phyloP scores from a whole-genome alignment of 805 yeast species.

The Metschnikowia kunwiensis region DNA sequence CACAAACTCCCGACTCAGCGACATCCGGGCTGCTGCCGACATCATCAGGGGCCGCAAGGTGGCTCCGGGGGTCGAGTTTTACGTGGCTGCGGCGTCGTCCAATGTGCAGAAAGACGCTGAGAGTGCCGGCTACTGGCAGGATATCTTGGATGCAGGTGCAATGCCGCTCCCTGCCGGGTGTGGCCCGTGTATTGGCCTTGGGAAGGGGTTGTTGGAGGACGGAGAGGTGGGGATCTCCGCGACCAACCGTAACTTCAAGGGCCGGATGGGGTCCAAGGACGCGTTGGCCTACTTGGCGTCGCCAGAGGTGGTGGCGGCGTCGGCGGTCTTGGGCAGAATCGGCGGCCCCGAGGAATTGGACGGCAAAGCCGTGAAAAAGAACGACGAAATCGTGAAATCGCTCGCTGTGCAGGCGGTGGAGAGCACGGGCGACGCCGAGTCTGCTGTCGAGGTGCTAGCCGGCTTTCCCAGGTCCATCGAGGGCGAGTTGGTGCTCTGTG shows the following conservation, averaged over 20 bases:
- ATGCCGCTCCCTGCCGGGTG: constrained; percentile 96
- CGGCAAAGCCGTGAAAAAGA: constrained; percentile 48
- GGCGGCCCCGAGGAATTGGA: constrained; percentile 86
- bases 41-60: constrained; percentile 79
- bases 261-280: constrained; percentile 97
- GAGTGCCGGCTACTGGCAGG: constrained; percentile 87
- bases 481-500: constrained; percentile 93
- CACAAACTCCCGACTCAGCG: constrained; percentile 91
- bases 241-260: constrained; percentile 97
- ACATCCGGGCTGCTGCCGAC: constrained; percentile 91
- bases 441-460: constrained; percentile 67
- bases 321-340: constrained; percentile 92
- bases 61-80: constrained; percentile 88
- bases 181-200: constrained; percentile 98
- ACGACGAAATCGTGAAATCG: constrained; percentile 48
- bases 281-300: constrained; percentile 95
- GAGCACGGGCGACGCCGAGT: constrained; percentile 26
- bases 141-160: constrained; percentile 87
- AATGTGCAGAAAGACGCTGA: constrained; percentile 92
- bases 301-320: constrained; percentile 98
- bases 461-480: constrained; percentile 89
- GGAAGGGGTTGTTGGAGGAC: constrained; percentile 86
- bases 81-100: constrained; percentile 96
- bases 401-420: constrained; percentile 28
- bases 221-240: constrained; percentile 99